Base-by-base conservation (phyloP, 1,139 yeast species). In the Geotrichum bryndzae region DNA sequence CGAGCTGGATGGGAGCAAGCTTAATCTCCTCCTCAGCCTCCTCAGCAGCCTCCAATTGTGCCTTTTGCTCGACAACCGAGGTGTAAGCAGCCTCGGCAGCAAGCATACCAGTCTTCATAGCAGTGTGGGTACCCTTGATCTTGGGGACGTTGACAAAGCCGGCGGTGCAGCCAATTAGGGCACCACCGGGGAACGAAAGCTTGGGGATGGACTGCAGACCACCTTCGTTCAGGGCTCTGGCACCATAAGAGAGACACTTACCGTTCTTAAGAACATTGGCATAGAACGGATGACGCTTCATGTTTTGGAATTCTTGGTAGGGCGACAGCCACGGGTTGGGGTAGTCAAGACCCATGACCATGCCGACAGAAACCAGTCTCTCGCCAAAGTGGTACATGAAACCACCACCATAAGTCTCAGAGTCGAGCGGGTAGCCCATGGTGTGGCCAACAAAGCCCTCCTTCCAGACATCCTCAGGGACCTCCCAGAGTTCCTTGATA, bases 141-240 rank as follows among this genome's bases (percentile, higher is more conserved):
- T 94, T 94, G 54, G 99, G 97, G 54, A 94, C 98, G 73, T 94
- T 94, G 82, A 94, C 83, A 74, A 94, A 92, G 0, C 99, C 99
- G 8, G 99, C 99, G 60, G 95, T 79, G 65, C 96, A 95, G 41
- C 99, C 99, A 52, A 94, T 94, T 33, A 94, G 78, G 6, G 91
- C 86, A 61, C 99, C 99, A 61, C 99, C 99, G 6, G 98, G 98
- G 82, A 94, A 94, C 66, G 86, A 79, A 65, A 94, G 80, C 72
- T 87, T 83, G 15, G 99, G 99, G 59, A 94, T 87, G 46, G 96
- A 86, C 77, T 94, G 99, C 68, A 81, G 81, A 0, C 99, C 99
- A 66, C 99, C 99, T 77, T 94, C 99, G 72, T 92, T 92, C 67
- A 94, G 81, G 0, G 98, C 97, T 69, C 99, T 82, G 3, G 99